Evolutionary conservation across 345 rosid species (phyloP).

Genomic region (Lumnitzera racemosa): DNA sequence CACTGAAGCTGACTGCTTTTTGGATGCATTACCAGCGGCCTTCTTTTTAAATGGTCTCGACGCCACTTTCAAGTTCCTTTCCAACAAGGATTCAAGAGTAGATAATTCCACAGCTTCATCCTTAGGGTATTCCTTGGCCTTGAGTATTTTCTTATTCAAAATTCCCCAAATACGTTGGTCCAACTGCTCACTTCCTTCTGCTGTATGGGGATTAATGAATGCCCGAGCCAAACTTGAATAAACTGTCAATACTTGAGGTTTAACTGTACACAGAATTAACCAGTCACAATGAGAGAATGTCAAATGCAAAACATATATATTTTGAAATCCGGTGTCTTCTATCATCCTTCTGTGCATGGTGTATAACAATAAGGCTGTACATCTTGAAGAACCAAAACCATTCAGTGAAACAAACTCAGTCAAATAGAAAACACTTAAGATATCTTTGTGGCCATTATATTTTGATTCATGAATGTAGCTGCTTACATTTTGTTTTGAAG

Average conservation of each 20-base stretch:
- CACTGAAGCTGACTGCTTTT: constrained; percentile 66
- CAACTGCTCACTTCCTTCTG: constrained; percentile 82
- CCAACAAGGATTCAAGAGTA: constrained; percentile 55
- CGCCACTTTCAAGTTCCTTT: constrained; percentile 71
- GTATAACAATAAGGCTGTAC: no score
- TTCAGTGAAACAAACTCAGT: no score
- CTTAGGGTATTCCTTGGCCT: constrained; percentile 67
- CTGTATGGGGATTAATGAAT: constrained; percentile 59
- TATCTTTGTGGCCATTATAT: no score
- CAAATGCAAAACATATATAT: not conserved
- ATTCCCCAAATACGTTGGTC: constrained; percentile 93
- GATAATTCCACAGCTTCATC: constrained; percentile 44
- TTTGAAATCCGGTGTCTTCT: not conserved
- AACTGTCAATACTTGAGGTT: constrained; percentile 76
- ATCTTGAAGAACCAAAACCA: no score
- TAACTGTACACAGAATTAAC: constrained; percentile 31
- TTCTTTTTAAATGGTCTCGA: constrained; percentile 87
- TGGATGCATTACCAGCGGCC: constrained; percentile 46
- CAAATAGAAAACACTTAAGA: no score
- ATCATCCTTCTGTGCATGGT: no score
- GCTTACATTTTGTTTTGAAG: no score
- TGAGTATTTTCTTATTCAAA: constrained; percentile 80
- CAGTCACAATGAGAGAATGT: constrained; percentile 7
- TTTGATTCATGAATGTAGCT: no score
- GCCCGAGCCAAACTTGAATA: constrained; percentile 74